Conservation (phyloP, 225 moss, liverwort and hornwort species). For the Neckera pumila region DNA sequence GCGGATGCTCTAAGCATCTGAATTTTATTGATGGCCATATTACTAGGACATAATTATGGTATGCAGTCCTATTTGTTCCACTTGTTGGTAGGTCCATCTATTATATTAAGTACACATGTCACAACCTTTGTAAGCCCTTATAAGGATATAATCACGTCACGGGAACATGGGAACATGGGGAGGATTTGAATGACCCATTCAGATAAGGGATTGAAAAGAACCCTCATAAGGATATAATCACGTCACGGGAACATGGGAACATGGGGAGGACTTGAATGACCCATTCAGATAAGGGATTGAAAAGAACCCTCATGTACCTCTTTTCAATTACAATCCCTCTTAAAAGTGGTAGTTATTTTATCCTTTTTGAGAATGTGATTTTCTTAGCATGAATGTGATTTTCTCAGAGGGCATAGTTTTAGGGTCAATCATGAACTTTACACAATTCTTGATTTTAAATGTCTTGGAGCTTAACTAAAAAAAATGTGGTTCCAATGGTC, state of each 20-base stretch:
- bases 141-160: not conserved
- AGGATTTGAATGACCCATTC: too few species aligned
- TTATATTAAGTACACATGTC: too few species aligned
- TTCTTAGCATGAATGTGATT: fast-evolving
- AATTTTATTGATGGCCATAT: not conserved
- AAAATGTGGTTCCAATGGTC: not conserved
- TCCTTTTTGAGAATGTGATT: not conserved
- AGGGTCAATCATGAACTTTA: not conserved
- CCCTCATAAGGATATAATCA: too few species aligned
- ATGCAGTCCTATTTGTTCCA: not conserved
- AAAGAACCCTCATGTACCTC: too few species aligned
- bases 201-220: too few species aligned
- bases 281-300: not conserved
- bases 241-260: too few species aligned
- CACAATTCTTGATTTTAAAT: not conserved
- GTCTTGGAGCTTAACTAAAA: fast-evolving
- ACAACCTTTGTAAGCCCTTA: too few species aligned
- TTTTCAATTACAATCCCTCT: not conserved
- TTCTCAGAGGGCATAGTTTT: not conserved
- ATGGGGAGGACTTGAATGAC: too few species aligned
- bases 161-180: too few species aligned
- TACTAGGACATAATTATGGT: not conserved
- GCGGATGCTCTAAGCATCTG: not conserved
- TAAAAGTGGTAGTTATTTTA: not conserved
- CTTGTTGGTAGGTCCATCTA: not conserved